Base-by-base conservation (phyloP, 1,284 basidiomycete genomes). In the Pseudozyma thailandica region DNA sequence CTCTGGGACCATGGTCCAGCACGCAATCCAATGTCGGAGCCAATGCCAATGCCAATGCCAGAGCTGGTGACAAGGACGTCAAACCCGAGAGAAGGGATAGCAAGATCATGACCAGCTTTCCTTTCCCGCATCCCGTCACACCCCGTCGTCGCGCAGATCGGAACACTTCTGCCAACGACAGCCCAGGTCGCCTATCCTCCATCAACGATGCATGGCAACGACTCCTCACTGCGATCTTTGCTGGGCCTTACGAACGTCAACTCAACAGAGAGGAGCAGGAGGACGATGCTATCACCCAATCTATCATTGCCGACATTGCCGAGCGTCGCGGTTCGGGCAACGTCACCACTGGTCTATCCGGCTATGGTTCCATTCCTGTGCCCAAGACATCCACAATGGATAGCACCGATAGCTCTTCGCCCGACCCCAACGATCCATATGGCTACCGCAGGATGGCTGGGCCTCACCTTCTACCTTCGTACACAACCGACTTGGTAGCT, bases 91-190 rank as follows among this genome's bases (percentile, higher is more conserved):
- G 62, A 7, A 50, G 62, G 20, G 62, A 75, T 33, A 69, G 64
- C 45, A 75, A 72, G 54, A 60, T 75, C 37, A 63, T 75, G 54
- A 73, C 71, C 8, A 59, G 46, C 10, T 75, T 75, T 30, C 74
- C 74, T 2, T 75, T 75, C 23, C 71, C 72, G 0, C 72, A 74
- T 27, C 72, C 72, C 1, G 44, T 46, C 2, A 58, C 62, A 16
- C 50, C 50, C 2, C 13, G 59, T 6, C 16, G 65, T 5, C 16
- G 59, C 3, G 33, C 28, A 10, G 58, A 38, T 10, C 46, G 18
- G 3, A 25, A 16, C 27, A 23, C 9, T 26, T 16, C 39, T 3
- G 12, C 20, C 39, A 41, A 41, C 20, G 39, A 9, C 9, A 4
- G 20, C 9, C 10, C 39, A 41, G 13, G 18, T 15, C 8, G 39